Percentiles rank a stretch among this genome's conserved stretches.
Conservation (phyloP, 345 rosid species). For the Salix udensis region DNA sequence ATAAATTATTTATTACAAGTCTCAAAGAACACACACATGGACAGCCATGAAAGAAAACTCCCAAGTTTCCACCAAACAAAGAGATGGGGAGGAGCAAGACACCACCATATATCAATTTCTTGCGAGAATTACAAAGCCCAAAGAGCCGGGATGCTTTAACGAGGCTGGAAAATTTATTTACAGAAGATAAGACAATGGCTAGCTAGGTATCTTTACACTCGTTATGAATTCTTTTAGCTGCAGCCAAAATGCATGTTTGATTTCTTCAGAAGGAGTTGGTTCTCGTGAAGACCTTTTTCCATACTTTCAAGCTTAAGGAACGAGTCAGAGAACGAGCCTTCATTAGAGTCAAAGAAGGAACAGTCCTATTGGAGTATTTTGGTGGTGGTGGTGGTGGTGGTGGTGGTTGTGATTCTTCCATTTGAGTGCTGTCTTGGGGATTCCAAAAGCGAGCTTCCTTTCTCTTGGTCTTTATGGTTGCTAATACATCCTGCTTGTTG, state of each 20-base stretch:
- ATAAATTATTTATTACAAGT: background rate
- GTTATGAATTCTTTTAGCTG: background rate
- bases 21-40: background rate
- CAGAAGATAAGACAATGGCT: background rate
- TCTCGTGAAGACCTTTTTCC: conserved; percentile 58
- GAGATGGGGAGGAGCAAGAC: background rate
- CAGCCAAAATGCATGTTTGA: background rate
- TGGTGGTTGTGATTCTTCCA: conserved; percentile 9
- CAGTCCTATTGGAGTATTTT: background rate
- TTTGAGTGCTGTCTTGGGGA: conserved; percentile 34
- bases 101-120: background rate
- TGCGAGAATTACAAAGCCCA: background rate
- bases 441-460: conserved; percentile 80
- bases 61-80: background rate
- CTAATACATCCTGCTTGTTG: conserved; percentile 64
- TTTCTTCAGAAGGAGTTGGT: conserved; percentile 47
- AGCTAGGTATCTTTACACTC: background rate
- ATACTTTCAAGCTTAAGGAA: conserved; percentile 59
- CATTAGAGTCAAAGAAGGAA: conserved; percentile 35
- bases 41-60: background rate
- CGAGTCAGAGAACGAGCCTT: conserved; percentile 52
- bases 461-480: conserved; percentile 60
- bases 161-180: background rate
- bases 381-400: conserved; percentile 10
- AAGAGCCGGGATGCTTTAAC: background rate